Base-by-base conservation (phyloP, 345 rosid species). In the Citrus reticulata region DNA sequence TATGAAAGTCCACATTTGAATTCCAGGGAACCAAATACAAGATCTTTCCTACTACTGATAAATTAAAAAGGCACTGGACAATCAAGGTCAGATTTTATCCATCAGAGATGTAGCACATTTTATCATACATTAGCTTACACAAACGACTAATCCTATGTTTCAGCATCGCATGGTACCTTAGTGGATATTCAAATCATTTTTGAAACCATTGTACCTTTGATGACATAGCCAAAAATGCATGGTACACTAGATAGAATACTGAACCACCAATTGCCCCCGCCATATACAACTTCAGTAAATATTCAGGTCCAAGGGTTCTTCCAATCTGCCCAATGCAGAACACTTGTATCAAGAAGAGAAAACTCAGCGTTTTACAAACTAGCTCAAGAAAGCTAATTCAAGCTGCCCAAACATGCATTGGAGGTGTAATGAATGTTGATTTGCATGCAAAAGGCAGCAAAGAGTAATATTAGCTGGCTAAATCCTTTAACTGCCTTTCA, bases 211-310 rank as follows among this genome's bases (percentile, higher is more conserved):
- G 51, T 87, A 95, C 98, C 95, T 93, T 86, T 32, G 92, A 86
- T 63, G 85, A 80, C 54, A 78, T 20, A 77, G 82, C 90, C 89
- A 90, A 32, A 58, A 76, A 84, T 39, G 89, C 85, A 74, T 92
- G 95, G 85, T 92, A 90, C 70, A 84, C 80, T 91, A 93, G 81
- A 88, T 84, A 92, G 86, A 92, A 90, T n/a, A 89, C 76, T 60
- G 97, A 91, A 34, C 98, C 98, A 78, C 97, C 98, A 72, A 89
- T 67, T 30, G 94, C 95, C 64, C 98, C 94, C 57, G 95, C 95
- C 46, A 95, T 51, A 84, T 95, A 93, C 83, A 95, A 83, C 85
- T 87, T 90, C 76, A 95, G 83, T 81, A 92, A 84, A 81, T 82
- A 91, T 72, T 88, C 87, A 69, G 95, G 84, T 78, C 98, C 97